A percentile compares a stretch with the other conserved stretches of the same genome.
These are phyloP conservation scores for Cicer cuneatum DNA, from an alignment of 306 rosid species.

Conservation along the genomic window DNA sequence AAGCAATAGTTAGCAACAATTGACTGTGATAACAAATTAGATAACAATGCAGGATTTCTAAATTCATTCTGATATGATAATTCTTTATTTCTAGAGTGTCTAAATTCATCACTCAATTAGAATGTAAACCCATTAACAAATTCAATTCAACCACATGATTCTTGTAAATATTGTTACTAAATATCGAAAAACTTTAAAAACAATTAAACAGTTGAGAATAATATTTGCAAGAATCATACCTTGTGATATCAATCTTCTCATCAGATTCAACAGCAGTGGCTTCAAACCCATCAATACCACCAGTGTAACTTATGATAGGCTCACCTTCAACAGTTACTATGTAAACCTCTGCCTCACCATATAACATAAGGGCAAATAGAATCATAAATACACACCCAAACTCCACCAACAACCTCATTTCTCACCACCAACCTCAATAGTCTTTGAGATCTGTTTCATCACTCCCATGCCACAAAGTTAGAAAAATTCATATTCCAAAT, in stretches of 20 bases:
- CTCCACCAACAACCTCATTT: slow-evolving; percentile 58
- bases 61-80: neutral
- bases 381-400: slow-evolving; percentile 47
- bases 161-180: neutral
- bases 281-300: slow-evolving; percentile 66
- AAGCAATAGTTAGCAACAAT: neutral
- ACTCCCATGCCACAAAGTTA: slow-evolving; percentile 29
- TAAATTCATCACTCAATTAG: slow-evolving; percentile 18
- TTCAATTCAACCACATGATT: neutral
- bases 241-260: slow-evolving; percentile 54
- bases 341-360: slow-evolving; percentile 77
- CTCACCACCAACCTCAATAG: slow-evolving; percentile 47
- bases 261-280: slow-evolving; percentile 55
- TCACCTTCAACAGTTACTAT: slow-evolving; percentile 91
- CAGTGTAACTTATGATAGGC: slow-evolving; percentile 83
- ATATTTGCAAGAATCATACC: slow-evolving; percentile 57
- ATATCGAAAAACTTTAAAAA: neutral
- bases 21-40: neutral
- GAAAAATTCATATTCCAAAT: neutral
- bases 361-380: slow-evolving; percentile 44
- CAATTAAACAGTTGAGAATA: slow-evolving; percentile 1
- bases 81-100: neutral
- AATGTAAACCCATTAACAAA: neutral
- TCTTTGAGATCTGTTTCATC: slow-evolving; percentile 48
- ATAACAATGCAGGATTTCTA: neutral